Evolutionary conservation across 2,329 filamentous ascomycete genomes (phyloP).

Genomic region (Hypoxylon sp.): DNA sequence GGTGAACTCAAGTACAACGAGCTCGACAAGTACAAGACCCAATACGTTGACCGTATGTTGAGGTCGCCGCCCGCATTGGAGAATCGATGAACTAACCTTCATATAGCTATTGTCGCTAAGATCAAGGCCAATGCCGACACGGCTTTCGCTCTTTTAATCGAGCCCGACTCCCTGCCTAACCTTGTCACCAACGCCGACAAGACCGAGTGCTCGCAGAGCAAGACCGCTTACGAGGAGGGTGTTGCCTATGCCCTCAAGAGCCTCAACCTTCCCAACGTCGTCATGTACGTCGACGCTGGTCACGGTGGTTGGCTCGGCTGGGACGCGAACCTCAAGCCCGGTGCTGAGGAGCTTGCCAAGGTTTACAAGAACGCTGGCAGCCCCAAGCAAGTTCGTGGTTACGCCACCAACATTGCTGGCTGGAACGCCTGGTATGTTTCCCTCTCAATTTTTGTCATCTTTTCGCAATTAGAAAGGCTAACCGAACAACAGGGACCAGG

Average conservation of each 20-base stretch:
- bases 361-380: conserved; percentile 68
- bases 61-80: not conserved
- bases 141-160: conserved; percentile 63
- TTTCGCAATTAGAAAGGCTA: conserved; percentile 13
- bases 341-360: conserved; percentile 64
- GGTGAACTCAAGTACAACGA: conserved; percentile 69
- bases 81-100: conserved; percentile 10
- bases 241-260: conserved; percentile 67
- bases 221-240: conserved; percentile 65
- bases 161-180: conserved; percentile 73
- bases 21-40: conserved; percentile 66
- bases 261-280: conserved; percentile 70
- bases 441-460: conserved; percentile 44
- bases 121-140: conserved; percentile 63
- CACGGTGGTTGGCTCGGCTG: conserved; percentile 74
- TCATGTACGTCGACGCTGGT: conserved; percentile 72
- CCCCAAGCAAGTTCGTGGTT: conserved; percentile 67
- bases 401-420: conserved; percentile 71
- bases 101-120: conserved; percentile 59
- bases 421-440: conserved; percentile 67
- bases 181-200: conserved; percentile 70
- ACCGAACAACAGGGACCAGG: conserved; percentile 47
- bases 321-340: conserved; percentile 67
- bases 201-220: conserved; percentile 64
- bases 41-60: conserved; percentile 65